A percentile compares a stretch with the other conserved stretches of the same genome.
These are phyloP conservation scores for Paralagenidium karlingii DNA, from an alignment of 352 stramenopile species.

Conservation along the genomic window DNA sequence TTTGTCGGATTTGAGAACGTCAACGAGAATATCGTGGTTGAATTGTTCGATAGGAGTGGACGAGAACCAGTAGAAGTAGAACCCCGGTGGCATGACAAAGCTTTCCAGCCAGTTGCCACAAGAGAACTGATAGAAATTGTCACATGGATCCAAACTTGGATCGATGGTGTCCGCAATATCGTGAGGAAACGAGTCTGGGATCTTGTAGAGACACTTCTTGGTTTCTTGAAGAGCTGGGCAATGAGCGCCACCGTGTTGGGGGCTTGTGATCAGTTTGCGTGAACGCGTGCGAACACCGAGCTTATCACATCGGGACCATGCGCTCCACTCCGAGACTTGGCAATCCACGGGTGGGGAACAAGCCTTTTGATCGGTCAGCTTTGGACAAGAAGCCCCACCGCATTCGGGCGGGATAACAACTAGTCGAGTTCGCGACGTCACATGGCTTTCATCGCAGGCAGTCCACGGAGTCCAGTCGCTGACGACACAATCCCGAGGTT, in stretches of 20 bases:
- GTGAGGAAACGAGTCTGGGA: background rate
- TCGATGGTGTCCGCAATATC: constrained; percentile 33
- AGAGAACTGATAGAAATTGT: constrained; percentile 65
- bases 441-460: constrained; percentile 14
- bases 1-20: constrained; percentile 54
- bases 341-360: no score
- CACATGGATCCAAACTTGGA: constrained; percentile 26
- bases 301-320: no score
- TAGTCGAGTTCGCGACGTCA: background rate
- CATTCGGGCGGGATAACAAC: background rate
- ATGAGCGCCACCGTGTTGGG: no score
- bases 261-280: no score
- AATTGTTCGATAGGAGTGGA: constrained; percentile 28
- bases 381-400: no score
- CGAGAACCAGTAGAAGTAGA: constrained; percentile 15
- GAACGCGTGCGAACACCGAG: no score
- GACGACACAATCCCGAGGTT: constrained; percentile 31
- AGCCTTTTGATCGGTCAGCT: no score
- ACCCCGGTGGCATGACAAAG: constrained; percentile 17
- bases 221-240: no score
- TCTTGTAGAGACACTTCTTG: no score
- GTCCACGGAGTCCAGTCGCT: constrained; percentile 27
- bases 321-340: no score
- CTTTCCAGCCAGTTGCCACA: constrained; percentile 38
- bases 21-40: constrained; percentile 37